These are phyloP conservation scores for Diutina scorzettiae DNA, from an alignment of 1,139 yeast genomes.

Conservation along the genomic window DNA sequence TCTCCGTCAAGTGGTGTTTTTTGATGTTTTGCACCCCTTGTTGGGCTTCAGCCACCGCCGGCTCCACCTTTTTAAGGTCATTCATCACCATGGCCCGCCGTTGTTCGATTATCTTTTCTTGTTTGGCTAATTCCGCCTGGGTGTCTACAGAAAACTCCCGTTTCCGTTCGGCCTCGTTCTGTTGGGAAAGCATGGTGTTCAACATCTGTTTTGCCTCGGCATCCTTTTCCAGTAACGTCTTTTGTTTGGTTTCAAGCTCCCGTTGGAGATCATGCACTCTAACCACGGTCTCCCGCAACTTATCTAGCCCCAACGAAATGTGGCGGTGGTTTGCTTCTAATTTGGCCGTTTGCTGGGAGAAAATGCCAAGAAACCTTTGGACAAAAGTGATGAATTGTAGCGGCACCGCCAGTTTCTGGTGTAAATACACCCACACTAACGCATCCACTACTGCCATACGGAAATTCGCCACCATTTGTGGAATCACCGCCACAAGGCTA, in stretches of 20 bases:
- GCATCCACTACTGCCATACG: conserved; percentile 39
- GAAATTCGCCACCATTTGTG: conserved; percentile 15
- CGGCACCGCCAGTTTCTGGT: conserved; percentile 27
- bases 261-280: conserved; percentile 53
- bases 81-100: conserved; percentile 44
- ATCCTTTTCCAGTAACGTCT: conserved; percentile 42
- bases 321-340: conserved; percentile 65
- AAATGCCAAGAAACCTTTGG: conserved; percentile 18
- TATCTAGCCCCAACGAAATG: conserved; percentile 61
- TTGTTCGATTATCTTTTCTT: conserved; percentile 48
- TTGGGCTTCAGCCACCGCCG: conserved; percentile 76
- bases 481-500: conserved; percentile 12
- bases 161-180: conserved; percentile 85
- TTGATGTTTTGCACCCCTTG: conserved; percentile 82
- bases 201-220: conserved; percentile 61
- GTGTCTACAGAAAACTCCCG: conserved; percentile 78
- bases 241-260: conserved; percentile 42
- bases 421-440: conserved; percentile 34
- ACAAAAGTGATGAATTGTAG: conserved; percentile 30
- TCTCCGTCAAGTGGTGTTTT: conserved; percentile 83
- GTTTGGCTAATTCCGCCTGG: conserved; percentile 55
- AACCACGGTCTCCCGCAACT: conserved; percentile 64
- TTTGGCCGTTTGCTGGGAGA: conserved; percentile 25
- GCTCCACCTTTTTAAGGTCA: conserved; percentile 69
- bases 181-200: conserved; percentile 71